phyloP scores from a whole-genome alignment of 108 stramenopile genomes.

The Nitzschia inconspicua region DNA sequence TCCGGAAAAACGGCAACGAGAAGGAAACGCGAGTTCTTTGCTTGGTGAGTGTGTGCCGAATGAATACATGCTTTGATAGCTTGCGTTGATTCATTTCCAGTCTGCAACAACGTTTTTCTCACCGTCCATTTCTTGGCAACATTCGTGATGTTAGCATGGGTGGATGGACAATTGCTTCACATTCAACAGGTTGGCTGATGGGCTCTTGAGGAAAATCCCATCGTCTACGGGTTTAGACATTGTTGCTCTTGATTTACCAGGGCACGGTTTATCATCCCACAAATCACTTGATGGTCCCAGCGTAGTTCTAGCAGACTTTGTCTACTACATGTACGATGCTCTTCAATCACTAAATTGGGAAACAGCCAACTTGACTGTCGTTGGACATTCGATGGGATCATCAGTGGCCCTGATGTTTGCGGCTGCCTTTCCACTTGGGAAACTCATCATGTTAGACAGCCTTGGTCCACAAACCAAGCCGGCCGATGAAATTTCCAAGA shows the following conservation, averaged over 20 bases:
- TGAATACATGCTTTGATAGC: too few relatives aligned
- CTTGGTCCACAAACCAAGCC: constrained; percentile 47
- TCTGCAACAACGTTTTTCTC: too few relatives aligned
- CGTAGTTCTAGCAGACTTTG: constrained; percentile 21
- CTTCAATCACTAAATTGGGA: constrained; percentile 46
- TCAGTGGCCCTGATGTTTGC: constrained; percentile 50
- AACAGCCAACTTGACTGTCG: constrained; percentile 29
- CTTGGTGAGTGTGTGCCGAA: too few relatives aligned
- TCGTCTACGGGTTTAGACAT: constrained; percentile 1
- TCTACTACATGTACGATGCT: constrained; percentile 59
- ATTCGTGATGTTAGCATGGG: constrained; percentile 51
- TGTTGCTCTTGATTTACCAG: constrained; percentile 31
- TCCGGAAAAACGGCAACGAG: neutral
- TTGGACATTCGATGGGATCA: constrained; percentile 83
- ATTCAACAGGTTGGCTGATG: constrained; percentile 47
- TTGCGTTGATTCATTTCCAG: too few relatives aligned
- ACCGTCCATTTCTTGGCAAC: too few relatives aligned
- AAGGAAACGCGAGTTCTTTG: neutral
- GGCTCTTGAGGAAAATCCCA: constrained; percentile 10
- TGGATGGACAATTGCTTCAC: constrained; percentile 71
- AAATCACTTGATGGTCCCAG: constrained; percentile 28
- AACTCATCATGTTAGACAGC: constrained; percentile 63
- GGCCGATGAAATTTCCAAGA: constrained; percentile 36
- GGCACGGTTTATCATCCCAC: constrained; percentile 36
- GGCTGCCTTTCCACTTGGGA: constrained; percentile 67